Evolutionary conservation across 768 basidiomycete genomes (phyloP).

Genomic region (Neoboletus magnificus): DNA sequence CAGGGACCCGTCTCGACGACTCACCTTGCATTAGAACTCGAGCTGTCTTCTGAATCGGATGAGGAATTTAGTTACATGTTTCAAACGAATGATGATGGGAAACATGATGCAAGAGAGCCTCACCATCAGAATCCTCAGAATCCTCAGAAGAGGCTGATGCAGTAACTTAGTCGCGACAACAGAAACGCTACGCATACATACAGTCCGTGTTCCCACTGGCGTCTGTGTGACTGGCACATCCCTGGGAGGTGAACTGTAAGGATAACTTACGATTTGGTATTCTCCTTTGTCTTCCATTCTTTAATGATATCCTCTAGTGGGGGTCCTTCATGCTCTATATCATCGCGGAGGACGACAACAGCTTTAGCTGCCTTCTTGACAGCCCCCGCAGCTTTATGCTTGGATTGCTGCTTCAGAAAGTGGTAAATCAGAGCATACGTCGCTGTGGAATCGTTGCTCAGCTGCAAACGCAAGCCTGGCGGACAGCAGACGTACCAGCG

Average conservation of each 20-base stretch:
- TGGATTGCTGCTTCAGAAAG: slow-evolving; percentile 64
- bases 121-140: slow-evolving; percentile 27
- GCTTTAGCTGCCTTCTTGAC: slow-evolving; percentile 72
- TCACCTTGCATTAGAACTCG: slow-evolving; percentile 28
- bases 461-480: slow-evolving; percentile 4
- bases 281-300: slow-evolving; percentile 52
- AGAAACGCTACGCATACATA: slow-evolving; percentile 16
- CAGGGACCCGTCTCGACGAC: background rate
- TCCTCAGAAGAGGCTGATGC: slow-evolving; percentile 23
- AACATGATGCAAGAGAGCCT: background rate
- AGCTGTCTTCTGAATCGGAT: slow-evolving; percentile 21
- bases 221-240: slow-evolving; percentile 5
- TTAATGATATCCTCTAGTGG: slow-evolving; percentile 61
- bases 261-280: slow-evolving; percentile 29
- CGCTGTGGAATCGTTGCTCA: slow-evolving; percentile 38
- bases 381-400: slow-evolving; percentile 68
- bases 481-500: slow-evolving; percentile 41
- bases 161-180: slow-evolving; percentile 7
- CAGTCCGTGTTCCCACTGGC: slow-evolving; percentile 17
- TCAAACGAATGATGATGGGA: background rate
- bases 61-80: slow-evolving; percentile 11
- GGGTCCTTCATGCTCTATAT: slow-evolving; percentile 44
- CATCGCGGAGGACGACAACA: slow-evolving; percentile 58
- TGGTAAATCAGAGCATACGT: slow-evolving; percentile 75
- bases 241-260: background rate